Evolutionary conservation across 345 rosid genomes (phyloP).

Genomic region (Viola odorata): DNA sequence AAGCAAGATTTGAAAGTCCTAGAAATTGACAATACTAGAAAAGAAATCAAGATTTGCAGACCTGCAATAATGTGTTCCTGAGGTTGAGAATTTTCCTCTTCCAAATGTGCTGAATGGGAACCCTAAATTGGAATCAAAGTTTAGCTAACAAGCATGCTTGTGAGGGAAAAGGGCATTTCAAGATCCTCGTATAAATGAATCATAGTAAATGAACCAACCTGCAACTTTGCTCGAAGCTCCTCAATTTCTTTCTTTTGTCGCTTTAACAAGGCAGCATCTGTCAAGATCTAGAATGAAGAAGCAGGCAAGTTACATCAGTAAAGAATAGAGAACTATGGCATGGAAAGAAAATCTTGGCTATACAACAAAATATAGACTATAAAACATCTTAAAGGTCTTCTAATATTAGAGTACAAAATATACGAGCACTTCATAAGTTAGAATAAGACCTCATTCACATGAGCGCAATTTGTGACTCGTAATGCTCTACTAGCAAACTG

Average conservation of each 20-base stretch:
- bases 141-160: background rate
- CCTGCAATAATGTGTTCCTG: slow-evolving; percentile 86
- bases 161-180: background rate
- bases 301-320: slow-evolving; percentile 4
- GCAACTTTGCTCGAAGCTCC: slow-evolving; percentile 88
- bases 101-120: slow-evolving; percentile 83
- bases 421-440: slow-evolving; percentile 1
- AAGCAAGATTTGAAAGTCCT: slow-evolving; percentile 2
- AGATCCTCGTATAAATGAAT: background rate
- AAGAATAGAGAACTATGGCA: background rate
- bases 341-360: background rate
- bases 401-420: background rate
- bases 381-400: slow-evolving; percentile 10
- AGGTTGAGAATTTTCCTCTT: slow-evolving; percentile 82
- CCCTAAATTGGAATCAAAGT: slow-evolving; percentile 33
- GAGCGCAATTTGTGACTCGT: slow-evolving; percentile 86
- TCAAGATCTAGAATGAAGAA: slow-evolving; percentile 52
- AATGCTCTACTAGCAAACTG: slow-evolving; percentile 95
- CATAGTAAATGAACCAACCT: slow-evolving; percentile 32
- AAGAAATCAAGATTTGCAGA: slow-evolving; percentile 20
- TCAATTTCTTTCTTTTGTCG: slow-evolving; percentile 98
- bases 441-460: slow-evolving; percentile 76
- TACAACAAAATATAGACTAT: background rate
- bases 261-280: slow-evolving; percentile 92
- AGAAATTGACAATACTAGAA: slow-evolving; percentile 2